Base-by-base conservation (phyloP, 371 early-diverging fungal genomes). In the Parasitella parasitica region DNA sequence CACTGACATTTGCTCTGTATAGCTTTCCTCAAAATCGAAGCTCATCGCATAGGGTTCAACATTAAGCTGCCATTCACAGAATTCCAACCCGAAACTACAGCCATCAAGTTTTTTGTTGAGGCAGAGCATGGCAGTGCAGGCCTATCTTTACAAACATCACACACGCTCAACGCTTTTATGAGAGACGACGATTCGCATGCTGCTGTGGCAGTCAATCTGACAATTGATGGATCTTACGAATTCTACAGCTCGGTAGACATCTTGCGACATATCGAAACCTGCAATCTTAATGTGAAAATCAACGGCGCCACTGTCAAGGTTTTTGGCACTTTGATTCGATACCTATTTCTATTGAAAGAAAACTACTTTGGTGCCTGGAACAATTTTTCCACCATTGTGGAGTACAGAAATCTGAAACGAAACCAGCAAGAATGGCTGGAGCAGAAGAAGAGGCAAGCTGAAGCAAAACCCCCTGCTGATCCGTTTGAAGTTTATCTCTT, bases 301-400 rank as follows among this genome's bases (percentile, higher is more conserved):
- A 60, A 82, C n/a, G 81, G 84, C 3, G 87, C 83, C 0, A 86
- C 72, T n/a, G 71, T 83, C 38, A 89, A 85, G 46, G 22, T 90
- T 6, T 89, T 85, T 72, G 94, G 92, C 13, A 86, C 86, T 37
- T 74, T 91, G 15, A 81, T 92, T 24, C 83, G 88, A 7, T 88
- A 90, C 55, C 63, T 92, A 1, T 72, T 94, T n/a, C 82, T 88
- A 15, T 59, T 94, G 9, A 85, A 84, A 46, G 90, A 89, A 43
- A 94, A 94, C 59, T 94, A 92, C 61, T 82, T 89, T 52, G 95
- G 93, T 16, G 77, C 80, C 6, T 84, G 81, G 70, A 69, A 82
- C 6, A 84, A 86, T 60, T 90, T 89, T 69, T 80, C 85, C 0
- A 91, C 89, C 0, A 76, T 88, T 52, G 91, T 91, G 4, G 93